Conservation (phyloP, 1,139 yeast species). For the Saccharomyces pastorianus region DNA sequence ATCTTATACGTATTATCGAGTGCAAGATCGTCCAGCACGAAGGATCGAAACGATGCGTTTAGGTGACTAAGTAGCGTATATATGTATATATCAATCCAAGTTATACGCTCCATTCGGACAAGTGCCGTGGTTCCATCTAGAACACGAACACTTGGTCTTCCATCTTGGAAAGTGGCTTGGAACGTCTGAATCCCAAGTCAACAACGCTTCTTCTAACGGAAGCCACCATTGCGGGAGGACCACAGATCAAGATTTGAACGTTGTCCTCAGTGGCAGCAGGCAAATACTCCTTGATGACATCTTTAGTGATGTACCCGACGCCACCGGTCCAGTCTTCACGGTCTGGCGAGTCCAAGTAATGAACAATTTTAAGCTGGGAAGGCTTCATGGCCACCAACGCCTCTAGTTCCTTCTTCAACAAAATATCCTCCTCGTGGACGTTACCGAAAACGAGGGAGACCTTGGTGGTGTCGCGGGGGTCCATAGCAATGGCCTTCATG, state of each 20-base stretch:
- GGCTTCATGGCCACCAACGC: conserved; percentile 55
- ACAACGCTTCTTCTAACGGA: conserved; percentile 77
- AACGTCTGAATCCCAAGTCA: conserved; percentile 72
- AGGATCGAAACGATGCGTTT: neutral
- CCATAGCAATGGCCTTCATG: conserved; percentile 65
- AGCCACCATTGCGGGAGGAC: conserved; percentile 87
- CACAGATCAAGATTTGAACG: conserved; percentile 76
- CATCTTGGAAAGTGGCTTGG: conserved; percentile 83
- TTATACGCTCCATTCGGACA: neutral
- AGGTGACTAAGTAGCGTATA: neutral
- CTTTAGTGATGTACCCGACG: conserved; percentile 75
- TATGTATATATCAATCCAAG: neutral
- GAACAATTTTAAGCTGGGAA: conserved; percentile 57
- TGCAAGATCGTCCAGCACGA: neutral
- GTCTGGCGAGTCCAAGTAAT: conserved; percentile 65
- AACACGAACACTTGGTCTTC: conserved; percentile 91
- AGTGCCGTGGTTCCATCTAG: conserved; percentile 27
- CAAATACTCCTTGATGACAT: conserved; percentile 55
- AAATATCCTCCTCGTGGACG: conserved; percentile 67
- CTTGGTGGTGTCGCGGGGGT: conserved; percentile 60
- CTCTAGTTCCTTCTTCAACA: conserved; percentile 74
- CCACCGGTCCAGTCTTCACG: conserved; percentile 62
- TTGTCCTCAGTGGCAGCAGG: conserved; percentile 43
- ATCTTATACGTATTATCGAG: neutral
- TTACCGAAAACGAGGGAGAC: conserved; percentile 63